phyloP scores from a whole-genome alignment of 768 basidiomycete genomes.

The Boletus edulis region DNA sequence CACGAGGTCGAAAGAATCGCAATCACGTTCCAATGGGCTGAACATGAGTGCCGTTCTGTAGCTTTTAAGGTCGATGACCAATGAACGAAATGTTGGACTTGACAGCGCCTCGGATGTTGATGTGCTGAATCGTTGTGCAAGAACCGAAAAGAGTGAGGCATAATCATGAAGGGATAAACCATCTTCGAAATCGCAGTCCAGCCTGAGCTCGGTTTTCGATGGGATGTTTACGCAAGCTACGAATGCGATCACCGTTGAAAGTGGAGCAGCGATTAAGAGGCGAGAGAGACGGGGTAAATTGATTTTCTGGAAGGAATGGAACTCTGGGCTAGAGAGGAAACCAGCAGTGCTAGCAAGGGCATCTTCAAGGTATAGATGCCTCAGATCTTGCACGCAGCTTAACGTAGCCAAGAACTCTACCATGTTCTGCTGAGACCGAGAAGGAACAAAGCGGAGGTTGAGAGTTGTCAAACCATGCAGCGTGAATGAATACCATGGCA shows the following conservation, averaged over 20 bases:
- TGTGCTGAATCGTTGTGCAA: background rate
- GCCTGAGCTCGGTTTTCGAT: background rate
- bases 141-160: background rate
- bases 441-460: background rate
- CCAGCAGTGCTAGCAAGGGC: constrained; percentile 22
- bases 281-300: background rate
- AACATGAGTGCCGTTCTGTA: background rate
- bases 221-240: too few relatives aligned
- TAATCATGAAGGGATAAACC: background rate
- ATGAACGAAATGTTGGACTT: background rate
- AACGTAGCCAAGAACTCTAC: constrained; percentile 33
- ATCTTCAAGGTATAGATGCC: constrained; percentile 33
- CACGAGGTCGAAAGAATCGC: background rate
- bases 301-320: background rate
- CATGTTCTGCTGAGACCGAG: constrained; percentile 22
- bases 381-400: constrained; percentile 31
- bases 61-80: background rate
- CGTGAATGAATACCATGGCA: background rate
- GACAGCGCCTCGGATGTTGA: background rate
- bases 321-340: too few relatives aligned
- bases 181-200: too few relatives aligned
- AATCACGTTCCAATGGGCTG: background rate
- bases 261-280: too few relatives aligned
- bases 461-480: too few relatives aligned
- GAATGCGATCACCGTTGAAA: too few relatives aligned